Percentiles rank a stretch among this genome's conserved stretches.
Evolutionary conservation across 2,329 filamentous ascomycete species (phyloP).

Genomic region (Pyrenophora teres): DNA sequence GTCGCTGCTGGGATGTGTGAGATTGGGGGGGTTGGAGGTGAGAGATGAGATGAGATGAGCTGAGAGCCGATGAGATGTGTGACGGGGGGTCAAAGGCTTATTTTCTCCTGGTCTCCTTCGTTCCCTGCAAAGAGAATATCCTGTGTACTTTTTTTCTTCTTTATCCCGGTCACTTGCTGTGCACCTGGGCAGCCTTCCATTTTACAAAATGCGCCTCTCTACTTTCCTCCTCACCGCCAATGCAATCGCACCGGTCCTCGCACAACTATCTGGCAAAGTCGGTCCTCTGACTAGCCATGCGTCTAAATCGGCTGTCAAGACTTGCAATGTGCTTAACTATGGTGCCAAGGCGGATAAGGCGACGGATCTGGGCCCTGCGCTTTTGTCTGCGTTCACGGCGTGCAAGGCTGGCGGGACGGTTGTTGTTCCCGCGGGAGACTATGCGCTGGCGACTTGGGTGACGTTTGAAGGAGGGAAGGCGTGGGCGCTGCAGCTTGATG

Average conservation of each 20-base stretch:
- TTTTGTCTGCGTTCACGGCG: conserved; percentile 55
- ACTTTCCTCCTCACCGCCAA: conserved; percentile 26
- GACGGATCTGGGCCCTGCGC: conserved; percentile 57
- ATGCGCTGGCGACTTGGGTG: conserved; percentile 57
- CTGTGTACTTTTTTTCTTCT: too few species aligned
- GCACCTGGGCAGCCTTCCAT: too few species aligned
- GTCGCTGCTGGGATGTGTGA: too few species aligned
- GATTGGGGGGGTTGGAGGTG: too few species aligned
- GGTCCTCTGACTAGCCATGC: conserved; percentile 39
- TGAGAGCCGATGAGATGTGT: too few species aligned
- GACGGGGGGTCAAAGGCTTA: too few species aligned
- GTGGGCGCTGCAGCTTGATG: conserved; percentile 60
- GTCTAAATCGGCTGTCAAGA: conserved; percentile 54
- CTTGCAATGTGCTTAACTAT: conserved; percentile 59
- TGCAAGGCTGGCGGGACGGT: conserved; percentile 59
- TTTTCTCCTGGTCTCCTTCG: too few species aligned
- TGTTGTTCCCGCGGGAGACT: conserved; percentile 56
- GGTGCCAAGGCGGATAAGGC: conserved; percentile 57
- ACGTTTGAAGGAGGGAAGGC: conserved; percentile 53
- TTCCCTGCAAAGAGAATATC: too few species aligned
- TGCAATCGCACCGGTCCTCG: conserved; percentile 26
- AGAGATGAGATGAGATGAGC: too few species aligned
- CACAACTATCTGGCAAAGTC: conserved; percentile 42
- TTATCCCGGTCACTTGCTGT: too few species aligned
- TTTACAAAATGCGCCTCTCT: conserved; percentile 31